phyloP scores from a whole-genome alignment of 2,329 filamentous ascomycete genomes.

The Pseudophaeomoniella oleicola region DNA sequence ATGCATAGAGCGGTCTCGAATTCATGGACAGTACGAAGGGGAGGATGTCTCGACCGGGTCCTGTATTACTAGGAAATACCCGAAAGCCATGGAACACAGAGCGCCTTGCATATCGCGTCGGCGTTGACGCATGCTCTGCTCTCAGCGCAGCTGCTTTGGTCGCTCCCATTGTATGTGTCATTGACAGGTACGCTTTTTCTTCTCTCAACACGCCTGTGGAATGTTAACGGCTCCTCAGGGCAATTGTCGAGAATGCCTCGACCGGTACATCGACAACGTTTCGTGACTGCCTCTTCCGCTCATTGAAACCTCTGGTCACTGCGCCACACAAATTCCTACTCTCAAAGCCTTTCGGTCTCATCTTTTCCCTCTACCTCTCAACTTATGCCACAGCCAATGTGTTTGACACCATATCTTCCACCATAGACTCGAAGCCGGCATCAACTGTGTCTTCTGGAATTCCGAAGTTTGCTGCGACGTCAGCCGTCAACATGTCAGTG shows the following conservation, averaged over 20 bases:
- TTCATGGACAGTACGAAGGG: background rate
- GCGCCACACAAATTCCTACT: conserved; percentile 27
- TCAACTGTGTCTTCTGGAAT: conserved; percentile 56
- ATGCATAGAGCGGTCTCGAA: background rate
- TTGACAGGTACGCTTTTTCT: conserved; percentile 54
- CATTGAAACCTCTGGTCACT: conserved; percentile 23
- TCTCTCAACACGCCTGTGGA: no score
- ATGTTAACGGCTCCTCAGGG: conserved; percentile 17
- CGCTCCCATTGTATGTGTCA: conserved; percentile 72
- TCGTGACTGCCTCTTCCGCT: conserved; percentile 22
- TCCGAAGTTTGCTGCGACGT: conserved; percentile 68
- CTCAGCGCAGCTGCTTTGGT: conserved; percentile 59
- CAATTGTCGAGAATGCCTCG: conserved; percentile 36
- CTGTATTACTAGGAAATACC: background rate
- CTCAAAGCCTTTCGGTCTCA: conserved; percentile 33
- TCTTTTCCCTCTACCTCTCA: conserved; percentile 58
- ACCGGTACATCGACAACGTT: conserved; percentile 19
- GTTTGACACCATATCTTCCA: conserved; percentile 66
- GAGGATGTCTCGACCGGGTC: background rate
- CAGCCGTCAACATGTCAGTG: conserved; percentile 66
- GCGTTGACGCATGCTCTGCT: conserved; percentile 55
- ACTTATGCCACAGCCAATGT: conserved; percentile 83
- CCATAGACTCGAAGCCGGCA: conserved; percentile 41
- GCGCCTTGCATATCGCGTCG: conserved; percentile 52
- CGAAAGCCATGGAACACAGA: conserved; percentile 56